Evolutionary conservation across 2,329 filamentous ascomycete species (phyloP), one percentile per base, ranked within the genome.

Genomic region (Clarireedia paspali): DNA sequence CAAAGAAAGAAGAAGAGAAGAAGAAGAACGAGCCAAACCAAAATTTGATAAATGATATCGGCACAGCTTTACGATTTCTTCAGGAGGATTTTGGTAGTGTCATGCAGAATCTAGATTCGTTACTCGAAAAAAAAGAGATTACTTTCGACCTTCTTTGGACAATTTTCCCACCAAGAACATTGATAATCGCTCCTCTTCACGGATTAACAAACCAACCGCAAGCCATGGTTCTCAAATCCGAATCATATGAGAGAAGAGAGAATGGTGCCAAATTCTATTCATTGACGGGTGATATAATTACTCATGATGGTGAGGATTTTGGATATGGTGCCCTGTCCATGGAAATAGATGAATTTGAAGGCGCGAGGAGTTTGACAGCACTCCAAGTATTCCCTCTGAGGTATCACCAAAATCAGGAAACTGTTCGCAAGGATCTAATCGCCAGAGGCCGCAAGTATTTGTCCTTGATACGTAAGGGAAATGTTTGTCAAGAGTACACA

Each of bases 301-400:
- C 39, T 15, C 50, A 53, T 17, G 50, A 53, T 5, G 50, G 40
- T 20, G 40, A 53, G 45, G 40, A 53, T 36, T 53, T 53, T 34
- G 27, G 40, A 2, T 53, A 53, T 27, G 50, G 40, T 15, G 20
- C 39, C 4, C 0, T 53, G 2, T 7, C 36, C 6, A 36, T 17
- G 7, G 26, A 53, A 2, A 53, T 53, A 34, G 42, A 53, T 7
- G 14, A 9, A 4, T 53, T 45, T 14, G 42, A 53, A 6, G 50
- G 50, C 5, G 50, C 40, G 17, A 53, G 3, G n/a, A 46, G 15
- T 5, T 30, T 53, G 15, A 46, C 24, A 17, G 30, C 26, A 1
- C 23, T 53, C 4, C 2, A 6, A 5, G 50, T 7, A 5, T 46
- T 30, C 7, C 50, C 40, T 17, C n/a, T 53, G 9, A 26, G 38